These are phyloP conservation scores for Hirschfeldia incana DNA, from an alignment of 345 rosid species.

Conservation along the genomic window DNA sequence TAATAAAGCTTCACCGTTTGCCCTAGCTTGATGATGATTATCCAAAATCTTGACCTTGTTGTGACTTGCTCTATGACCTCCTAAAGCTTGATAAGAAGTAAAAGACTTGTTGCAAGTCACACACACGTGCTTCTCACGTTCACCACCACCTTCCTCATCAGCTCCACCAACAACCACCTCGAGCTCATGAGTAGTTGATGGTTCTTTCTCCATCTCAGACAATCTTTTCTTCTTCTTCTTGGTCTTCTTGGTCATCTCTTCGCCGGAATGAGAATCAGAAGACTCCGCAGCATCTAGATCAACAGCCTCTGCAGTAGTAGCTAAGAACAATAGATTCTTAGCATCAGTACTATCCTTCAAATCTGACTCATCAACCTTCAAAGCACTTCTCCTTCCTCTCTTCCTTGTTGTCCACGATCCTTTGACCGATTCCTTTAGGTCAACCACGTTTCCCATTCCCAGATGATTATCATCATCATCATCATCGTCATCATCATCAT, in stretches of 20 bases:
- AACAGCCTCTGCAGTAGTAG: constrained; percentile 31
- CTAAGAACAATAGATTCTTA: constrained; percentile 39
- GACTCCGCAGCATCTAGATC: not conserved
- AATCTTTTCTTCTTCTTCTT: constrained; percentile 40
- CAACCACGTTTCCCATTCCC: constrained; percentile 21
- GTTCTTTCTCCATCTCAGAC: constrained; percentile 43
- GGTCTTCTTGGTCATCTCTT: constrained; percentile 12
- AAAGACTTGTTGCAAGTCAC: constrained; percentile 50
- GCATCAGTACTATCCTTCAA: constrained; percentile 25
- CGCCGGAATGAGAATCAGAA: not conserved
- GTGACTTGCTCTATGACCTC: constrained; percentile 61
- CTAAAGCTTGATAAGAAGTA: constrained; percentile 51
- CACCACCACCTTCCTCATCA: constrained; percentile 11
- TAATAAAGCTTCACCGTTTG: constrained; percentile 30
- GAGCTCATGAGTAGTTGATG: constrained; percentile 4
- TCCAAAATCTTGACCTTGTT: constrained; percentile 42
- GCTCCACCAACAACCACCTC: constrained; percentile 14
- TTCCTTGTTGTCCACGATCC: constrained; percentile 41
- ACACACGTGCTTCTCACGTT: constrained; percentile 38
- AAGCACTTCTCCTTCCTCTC: constrained; percentile 38
- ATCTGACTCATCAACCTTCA: constrained; percentile 1
- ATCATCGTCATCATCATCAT: constrained; percentile 10
- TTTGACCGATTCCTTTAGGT: constrained; percentile 34
- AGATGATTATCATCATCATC: constrained; percentile 7
- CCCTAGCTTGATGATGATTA: constrained; percentile 35